Evolutionary conservation across 176 grass and related monocot genomes (phyloP), one percentile per base, ranked within the genome.

Genomic region (Triticum urartu): DNA sequence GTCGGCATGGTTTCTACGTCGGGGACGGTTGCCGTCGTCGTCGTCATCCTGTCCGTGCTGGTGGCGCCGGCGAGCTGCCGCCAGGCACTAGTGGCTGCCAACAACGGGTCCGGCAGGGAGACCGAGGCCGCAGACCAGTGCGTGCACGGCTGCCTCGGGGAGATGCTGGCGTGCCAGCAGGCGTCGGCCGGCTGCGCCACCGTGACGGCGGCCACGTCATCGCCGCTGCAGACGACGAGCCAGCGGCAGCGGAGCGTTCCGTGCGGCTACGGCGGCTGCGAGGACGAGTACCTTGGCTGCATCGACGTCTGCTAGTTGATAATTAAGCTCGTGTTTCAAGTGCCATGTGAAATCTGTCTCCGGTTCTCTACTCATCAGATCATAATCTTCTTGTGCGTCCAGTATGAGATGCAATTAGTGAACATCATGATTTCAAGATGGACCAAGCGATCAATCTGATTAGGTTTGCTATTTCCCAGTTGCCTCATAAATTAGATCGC

Each of bases 71-170:
- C 5, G 15, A 65, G 40, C 64, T 21, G 87, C 22, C 66, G 43
- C 17, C 12, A 0, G 11, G 48, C 26, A 4, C 75, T 1, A 5
- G 6, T 36, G 11, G 30, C 5, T 26, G 11, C 6, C 35, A 13
- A 22, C 14, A 40, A 26, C 36, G 15, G 13, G 39, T 12, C 11
- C 3, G 39, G 71, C 25, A 33, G 7, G 24, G 42, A 59, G 18
- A 0, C 7, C 54, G 54, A 20, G 5, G 64, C 5, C 1, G 30
- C 7, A 25, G 72, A 33, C 40, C 72, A 35, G 79, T 87, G 84
- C 84, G 24, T 83, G 48, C 30, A 3, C 73, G 18, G 72, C 32
- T 87, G 89, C 84, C 1, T 52, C 10, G 36, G 39, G n/a, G 71
- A 45, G 71, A 74, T 74, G 71, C n/a, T 47, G 71, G 71, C 71